Evolutionary conservation across 2,329 filamentous ascomycete genomes (phyloP).

Genomic region (Xylariaceae sp.): DNA sequence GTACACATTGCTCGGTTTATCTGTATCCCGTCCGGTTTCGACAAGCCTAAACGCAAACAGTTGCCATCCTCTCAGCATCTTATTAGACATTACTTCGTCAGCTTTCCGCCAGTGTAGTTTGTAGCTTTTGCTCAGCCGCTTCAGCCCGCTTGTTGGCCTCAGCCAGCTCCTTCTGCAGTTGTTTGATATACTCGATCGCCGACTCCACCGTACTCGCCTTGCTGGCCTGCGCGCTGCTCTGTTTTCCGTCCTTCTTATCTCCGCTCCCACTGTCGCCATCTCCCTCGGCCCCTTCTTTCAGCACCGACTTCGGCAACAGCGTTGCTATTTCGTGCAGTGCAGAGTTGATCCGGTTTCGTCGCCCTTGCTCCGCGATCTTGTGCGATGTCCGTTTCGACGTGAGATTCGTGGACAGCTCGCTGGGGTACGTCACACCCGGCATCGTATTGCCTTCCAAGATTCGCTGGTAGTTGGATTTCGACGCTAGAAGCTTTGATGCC

Average conservation of each 20-base stretch:
- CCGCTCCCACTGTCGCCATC: slow-evolving; percentile 42
- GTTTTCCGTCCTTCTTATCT: slow-evolving; percentile 42
- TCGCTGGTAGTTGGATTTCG: slow-evolving; percentile 97
- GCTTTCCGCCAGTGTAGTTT: slow-evolving; percentile 10
- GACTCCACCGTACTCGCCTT: slow-evolving; percentile 98
- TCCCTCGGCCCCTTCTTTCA: slow-evolving; percentile 43
- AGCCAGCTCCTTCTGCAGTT: slow-evolving; percentile 70
- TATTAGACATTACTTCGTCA: neutral
- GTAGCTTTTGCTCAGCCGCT: slow-evolving; percentile 63
- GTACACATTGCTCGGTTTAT: too few species aligned
- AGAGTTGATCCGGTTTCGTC: slow-evolving; percentile 91
- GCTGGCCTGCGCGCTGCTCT: slow-evolving; percentile 64
- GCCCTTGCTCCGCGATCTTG: slow-evolving; percentile 95
- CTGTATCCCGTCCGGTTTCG: too few species aligned
- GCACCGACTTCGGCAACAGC: slow-evolving; percentile 65
- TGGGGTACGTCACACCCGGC: slow-evolving; percentile 86
- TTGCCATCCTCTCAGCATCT: neutral
- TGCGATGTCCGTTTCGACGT: slow-evolving; percentile 96
- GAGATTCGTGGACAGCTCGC: slow-evolving; percentile 85
- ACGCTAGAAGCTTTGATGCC: slow-evolving; percentile 74
- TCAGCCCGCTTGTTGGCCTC: slow-evolving; percentile 63
- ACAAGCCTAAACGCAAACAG: too few species aligned
- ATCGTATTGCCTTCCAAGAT: slow-evolving; percentile 90
- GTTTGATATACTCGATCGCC: slow-evolving; percentile 92
- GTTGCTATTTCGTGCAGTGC: slow-evolving; percentile 88